Evolutionary conservation across 345 rosid genomes (phyloP).

Genomic region (Salix exigua): DNA sequence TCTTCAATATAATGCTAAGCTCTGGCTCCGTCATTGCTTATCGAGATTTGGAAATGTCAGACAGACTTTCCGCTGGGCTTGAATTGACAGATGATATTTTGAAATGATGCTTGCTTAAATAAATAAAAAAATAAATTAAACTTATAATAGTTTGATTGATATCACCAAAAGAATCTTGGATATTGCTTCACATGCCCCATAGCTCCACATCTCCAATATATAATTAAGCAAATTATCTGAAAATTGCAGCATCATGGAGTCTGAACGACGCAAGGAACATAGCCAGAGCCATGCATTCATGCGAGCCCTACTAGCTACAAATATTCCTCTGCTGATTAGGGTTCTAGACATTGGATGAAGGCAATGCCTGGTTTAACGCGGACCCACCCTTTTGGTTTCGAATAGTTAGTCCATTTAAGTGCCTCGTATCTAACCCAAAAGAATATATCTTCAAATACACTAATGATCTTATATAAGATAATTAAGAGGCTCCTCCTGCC

Average conservation of each 20-base stretch:
- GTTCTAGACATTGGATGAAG: background rate
- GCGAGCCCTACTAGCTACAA: background rate
- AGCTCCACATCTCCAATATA: background rate
- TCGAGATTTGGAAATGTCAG: no score
- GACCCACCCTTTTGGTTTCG: background rate
- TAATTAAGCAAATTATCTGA: background rate
- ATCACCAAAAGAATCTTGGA: background rate
- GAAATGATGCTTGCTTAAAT: slow-evolving; percentile 2
- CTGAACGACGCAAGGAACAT: background rate
- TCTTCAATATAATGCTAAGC: no score
- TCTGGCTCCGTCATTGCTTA: no score
- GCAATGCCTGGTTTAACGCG: background rate
- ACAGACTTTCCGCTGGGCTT: no score
- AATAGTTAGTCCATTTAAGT: background rate
- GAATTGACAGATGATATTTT: no score
- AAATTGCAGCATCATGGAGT: background rate
- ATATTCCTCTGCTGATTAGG: background rate
- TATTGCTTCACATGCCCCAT: background rate
- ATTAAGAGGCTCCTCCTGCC: background rate
- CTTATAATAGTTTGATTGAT: background rate
- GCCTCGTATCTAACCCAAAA: background rate
- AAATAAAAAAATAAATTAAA: background rate
- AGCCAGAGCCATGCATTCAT: background rate
- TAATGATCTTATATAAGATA: background rate
- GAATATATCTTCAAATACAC: background rate